Evolutionary conservation across 192 early-diverging fungal genomes (phyloP).

Genomic region (Kappamyces sp.): DNA sequence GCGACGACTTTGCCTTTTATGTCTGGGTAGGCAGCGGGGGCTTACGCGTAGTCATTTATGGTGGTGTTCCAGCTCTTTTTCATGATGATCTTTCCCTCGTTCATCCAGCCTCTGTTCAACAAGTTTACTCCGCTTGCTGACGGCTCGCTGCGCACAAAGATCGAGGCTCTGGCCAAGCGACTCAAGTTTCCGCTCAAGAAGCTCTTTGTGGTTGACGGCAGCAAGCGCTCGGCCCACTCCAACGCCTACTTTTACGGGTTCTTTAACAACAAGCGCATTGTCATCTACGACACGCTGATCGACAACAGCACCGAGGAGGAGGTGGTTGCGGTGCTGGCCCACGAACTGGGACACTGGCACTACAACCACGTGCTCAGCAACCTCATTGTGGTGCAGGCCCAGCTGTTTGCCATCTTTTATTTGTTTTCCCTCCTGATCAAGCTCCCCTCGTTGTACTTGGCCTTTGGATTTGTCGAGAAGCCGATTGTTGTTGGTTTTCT

Average conservation of each 20-base stretch:
- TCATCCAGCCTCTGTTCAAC: slow-evolving; percentile 99
- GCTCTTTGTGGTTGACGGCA: slow-evolving; percentile 91
- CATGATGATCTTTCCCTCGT: slow-evolving; percentile 76
- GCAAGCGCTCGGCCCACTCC: slow-evolving; percentile 82
- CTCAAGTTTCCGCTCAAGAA: slow-evolving; percentile 89
- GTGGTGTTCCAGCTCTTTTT: slow-evolving; percentile 42
- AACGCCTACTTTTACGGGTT: slow-evolving; percentile 97
- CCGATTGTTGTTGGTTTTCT: slow-evolving; percentile 86
- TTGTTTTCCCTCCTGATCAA: slow-evolving; percentile 63
- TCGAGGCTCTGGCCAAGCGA: slow-evolving; percentile 73
- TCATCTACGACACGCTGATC: slow-evolving; percentile 88
- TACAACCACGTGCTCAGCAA: slow-evolving; percentile 75
- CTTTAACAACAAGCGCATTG: slow-evolving; percentile 94
- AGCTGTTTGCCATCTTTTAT: slow-evolving; percentile 62
- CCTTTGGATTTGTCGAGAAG: slow-evolving; percentile 75
- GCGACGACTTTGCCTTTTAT: slow-evolving; percentile 82
- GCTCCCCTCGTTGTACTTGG: slow-evolving; percentile 66
- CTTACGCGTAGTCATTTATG: no score
- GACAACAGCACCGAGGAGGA: slow-evolving; percentile 77
- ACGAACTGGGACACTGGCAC: slow-evolving; percentile 96
- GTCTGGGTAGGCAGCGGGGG: no score
- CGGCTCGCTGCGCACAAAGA: slow-evolving; percentile 70
- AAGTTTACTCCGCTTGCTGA: slow-evolving; percentile 80
- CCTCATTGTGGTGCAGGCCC: slow-evolving; percentile 66
- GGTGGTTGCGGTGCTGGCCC: slow-evolving; percentile 88